Evolutionary conservation across 371 early-diverging fungal genomes (phyloP), one percentile per base, ranked within the genome.

Genomic region (Umbelopsis sp.): DNA sequence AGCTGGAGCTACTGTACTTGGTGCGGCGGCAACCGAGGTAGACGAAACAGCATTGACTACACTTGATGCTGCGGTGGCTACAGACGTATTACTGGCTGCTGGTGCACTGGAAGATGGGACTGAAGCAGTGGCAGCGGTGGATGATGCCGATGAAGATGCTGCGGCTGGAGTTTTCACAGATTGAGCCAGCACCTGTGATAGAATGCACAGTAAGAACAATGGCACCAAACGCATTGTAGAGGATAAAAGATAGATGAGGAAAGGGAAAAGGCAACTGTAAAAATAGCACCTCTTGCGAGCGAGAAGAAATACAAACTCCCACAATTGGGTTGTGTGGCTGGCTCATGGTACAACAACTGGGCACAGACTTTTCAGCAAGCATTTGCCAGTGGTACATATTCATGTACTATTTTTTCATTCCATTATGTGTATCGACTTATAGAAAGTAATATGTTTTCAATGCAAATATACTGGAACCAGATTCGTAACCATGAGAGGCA

Each of bases 291-390:
- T 57, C 35, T 57, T 57, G 29, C 12, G 35, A 18, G 29, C 12
- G 35, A 18, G 16, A 37, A 35, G 35, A 16, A 35, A 35, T 57
- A 57, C 9, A 18, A 24, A 57, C 29, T 35, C 35, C 57, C 57
- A 35, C 35, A 57, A 35, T 35, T 35, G 57, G 57, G 14, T 57
- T 29, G 10, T 35, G 57, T 57, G 57, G 57, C 57, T 57, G 57
- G 48, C 48, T 18, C 48, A 48, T 20, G 20, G 0, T 11, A 7
- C 18, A 48, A 48, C 11, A 5, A 12, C 48, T 48, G 5, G 48
- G 48, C 48, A 48, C 48, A 48, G n/a, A 48, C n/a, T 48, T n/a
- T 22, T 20, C 48, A 12, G 8, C 20, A 16, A n/a, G 48, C 48
- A 16, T 48, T 48, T n/a, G 8, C 20, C 18, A 1, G 8, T 48